phyloP scores from a whole-genome alignment of 2,329 filamentous ascomycete species.

The Colletotrichum euphorbiae region DNA sequence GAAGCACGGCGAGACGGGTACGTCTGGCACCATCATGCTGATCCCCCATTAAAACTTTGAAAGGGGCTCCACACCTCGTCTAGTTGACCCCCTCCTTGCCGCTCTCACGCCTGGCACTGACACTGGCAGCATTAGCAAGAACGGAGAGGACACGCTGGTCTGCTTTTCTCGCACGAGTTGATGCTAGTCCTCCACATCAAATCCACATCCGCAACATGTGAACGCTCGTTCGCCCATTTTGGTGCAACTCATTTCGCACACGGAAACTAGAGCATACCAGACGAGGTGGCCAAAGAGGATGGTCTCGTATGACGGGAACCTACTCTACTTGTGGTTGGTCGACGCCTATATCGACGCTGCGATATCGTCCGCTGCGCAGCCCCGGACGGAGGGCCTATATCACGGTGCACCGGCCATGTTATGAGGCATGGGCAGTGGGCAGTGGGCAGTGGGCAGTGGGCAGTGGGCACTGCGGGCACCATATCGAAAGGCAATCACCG shows the following conservation, averaged over 20 bases:
- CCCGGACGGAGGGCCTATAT: background rate
- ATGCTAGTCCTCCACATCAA: background rate
- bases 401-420: background rate
- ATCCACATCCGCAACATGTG: conserved; percentile 8
- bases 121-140: background rate
- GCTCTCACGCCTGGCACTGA: background rate
- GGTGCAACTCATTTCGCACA: conserved; percentile 8
- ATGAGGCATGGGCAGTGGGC: background rate
- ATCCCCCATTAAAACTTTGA: background rate
- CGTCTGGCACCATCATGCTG: background rate
- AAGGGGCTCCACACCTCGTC: background rate
- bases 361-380: background rate
- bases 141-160: background rate
- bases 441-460: too few species aligned
- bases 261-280: background rate
- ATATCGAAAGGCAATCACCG: background rate
- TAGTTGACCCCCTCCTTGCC: conserved; percentile 11
- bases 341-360: conserved; percentile 1
- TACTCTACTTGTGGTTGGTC: conserved; percentile 15
- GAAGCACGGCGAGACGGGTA: background rate
- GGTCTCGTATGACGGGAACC: conserved; percentile 21
- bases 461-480: too few species aligned
- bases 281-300: background rate
- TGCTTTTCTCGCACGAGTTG: background rate
- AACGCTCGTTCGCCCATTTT: background rate